A percentile compares a stretch with the other conserved stretches of the same genome.
Conservation (phyloP, 192 early-diverging fungal species). For the Borealophlyctis nickersoniae region DNA sequence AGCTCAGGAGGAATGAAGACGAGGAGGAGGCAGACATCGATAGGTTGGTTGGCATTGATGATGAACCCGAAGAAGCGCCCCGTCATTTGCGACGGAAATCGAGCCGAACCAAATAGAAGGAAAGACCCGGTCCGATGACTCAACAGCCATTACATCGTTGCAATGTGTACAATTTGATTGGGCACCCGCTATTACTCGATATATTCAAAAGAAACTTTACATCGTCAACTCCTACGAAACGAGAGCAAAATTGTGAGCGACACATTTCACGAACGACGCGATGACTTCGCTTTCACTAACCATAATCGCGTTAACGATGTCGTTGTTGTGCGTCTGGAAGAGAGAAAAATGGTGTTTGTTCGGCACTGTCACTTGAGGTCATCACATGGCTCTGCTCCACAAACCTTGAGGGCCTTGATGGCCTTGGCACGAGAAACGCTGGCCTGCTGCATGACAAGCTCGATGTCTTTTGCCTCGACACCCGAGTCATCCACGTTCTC, state of each 20-base stretch:
- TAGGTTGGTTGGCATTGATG: neutral
- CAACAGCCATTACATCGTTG: too few species aligned
- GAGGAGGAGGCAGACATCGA: neutral
- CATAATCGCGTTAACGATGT: constrained; percentile 98
- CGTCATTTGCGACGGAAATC: neutral
- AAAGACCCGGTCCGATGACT: too few species aligned
- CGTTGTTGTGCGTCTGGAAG: constrained; percentile 71
- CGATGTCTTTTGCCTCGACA: constrained; percentile 88
- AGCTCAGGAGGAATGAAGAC: too few species aligned
- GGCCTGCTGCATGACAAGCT: constrained; percentile 91
- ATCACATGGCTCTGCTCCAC: constrained; percentile 44
- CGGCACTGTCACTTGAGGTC: constrained; percentile 1
- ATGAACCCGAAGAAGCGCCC: neutral
- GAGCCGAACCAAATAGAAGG: neutral
- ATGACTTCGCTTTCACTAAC: constrained; percentile 35
- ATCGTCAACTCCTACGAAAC: constrained; percentile 31
- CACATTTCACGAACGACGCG: constrained; percentile 9
- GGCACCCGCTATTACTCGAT: too few species aligned
- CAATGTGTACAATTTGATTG: too few species aligned
- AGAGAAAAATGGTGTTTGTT: neutral
- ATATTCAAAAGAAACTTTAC: too few species aligned
- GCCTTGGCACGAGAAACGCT: constrained; percentile 83
- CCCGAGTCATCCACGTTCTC: constrained; percentile 78
- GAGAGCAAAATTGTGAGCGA: neutral
- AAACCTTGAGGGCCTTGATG: constrained; percentile 88